Conservation (phyloP, 164 flowering plant species). For the Santalum album region DNA sequence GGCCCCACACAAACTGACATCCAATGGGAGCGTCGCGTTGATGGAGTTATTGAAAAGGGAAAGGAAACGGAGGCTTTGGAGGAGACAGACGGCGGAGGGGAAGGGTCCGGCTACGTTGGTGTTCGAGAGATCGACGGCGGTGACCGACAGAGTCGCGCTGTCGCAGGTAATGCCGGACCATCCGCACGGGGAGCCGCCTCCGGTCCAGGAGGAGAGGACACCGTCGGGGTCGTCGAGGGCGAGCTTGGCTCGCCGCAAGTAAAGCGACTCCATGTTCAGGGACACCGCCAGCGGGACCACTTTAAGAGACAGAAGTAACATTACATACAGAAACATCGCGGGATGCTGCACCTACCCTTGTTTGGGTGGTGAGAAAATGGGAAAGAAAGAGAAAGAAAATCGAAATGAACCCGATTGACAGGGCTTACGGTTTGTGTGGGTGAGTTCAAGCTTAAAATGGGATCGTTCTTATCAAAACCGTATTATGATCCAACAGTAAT, state of each 20-base stretch:
- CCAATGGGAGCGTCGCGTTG: slow-evolving; percentile 47
- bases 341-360: no score
- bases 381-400: no score
- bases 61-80: slow-evolving; percentile 40
- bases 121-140: slow-evolving; percentile 49
- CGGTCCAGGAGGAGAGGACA: slow-evolving; percentile 52
- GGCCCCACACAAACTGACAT: slow-evolving; percentile 33
- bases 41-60: slow-evolving; percentile 62
- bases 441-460: no score
- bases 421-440: no score
- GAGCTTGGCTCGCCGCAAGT: slow-evolving; percentile 42
- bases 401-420: no score
- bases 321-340: no score
- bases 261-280: slow-evolving; percentile 64
- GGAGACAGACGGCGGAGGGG: slow-evolving; percentile 59
- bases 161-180: slow-evolving; percentile 76
- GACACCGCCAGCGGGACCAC: not conserved
- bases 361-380: no score
- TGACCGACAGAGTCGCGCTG: slow-evolving; percentile 30
- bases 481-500: no score
- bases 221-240: slow-evolving; percentile 52
- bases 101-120: slow-evolving; percentile 57
- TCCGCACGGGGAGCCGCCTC: slow-evolving; percentile 49
- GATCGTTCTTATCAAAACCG: no score
- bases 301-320: not conserved